Percentiles rank a stretch among this genome's conserved stretches.
These are phyloP conservation scores for Blastobotrys chiropterorum DNA, from an alignment of 805 yeast species.

Conservation along the genomic window DNA sequence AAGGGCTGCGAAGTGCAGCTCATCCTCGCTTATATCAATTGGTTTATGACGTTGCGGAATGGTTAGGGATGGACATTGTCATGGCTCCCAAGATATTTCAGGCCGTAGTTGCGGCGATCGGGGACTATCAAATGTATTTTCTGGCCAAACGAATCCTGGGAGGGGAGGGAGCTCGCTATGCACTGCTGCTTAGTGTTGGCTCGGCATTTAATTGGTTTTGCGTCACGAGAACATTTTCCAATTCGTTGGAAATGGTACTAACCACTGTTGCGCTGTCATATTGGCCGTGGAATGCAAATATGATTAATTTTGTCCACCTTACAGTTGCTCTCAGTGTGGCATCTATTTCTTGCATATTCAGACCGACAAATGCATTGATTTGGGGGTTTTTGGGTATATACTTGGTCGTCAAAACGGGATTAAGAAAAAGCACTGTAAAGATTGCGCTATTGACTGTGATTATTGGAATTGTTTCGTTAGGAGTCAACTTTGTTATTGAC, in stretches of 20 bases:
- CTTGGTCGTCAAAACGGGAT: conserved; percentile 16
- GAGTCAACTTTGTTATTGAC: conserved; percentile 45
- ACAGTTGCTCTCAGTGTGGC: conserved; percentile 46
- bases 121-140: conserved; percentile 55
- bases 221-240: conserved; percentile 78
- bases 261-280: conserved; percentile 59
- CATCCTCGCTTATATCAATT: conserved; percentile 69
- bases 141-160: conserved; percentile 37
- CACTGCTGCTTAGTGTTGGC: conserved; percentile 46
- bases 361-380: conserved; percentile 78
- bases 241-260: conserved; percentile 68
- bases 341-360: conserved; percentile 55
- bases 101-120: conserved; percentile 62
- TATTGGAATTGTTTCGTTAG: conserved; percentile 28
- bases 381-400: conserved; percentile 61
- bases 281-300: conserved; percentile 56
- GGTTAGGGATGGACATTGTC: conserved; percentile 33
- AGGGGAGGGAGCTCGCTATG: conserved; percentile 23
- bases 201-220: conserved; percentile 81
- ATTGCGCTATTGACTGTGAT: conserved; percentile 22
- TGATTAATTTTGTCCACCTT: conserved; percentile 21
- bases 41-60: conserved; percentile 33
- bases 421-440: conserved; percentile 10
- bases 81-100: conserved; percentile 60
- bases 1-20: conserved; percentile 64